Evolutionary conservation across 352 stramenopile genomes (phyloP).

Genomic region (Phytophthora sojae): DNA sequence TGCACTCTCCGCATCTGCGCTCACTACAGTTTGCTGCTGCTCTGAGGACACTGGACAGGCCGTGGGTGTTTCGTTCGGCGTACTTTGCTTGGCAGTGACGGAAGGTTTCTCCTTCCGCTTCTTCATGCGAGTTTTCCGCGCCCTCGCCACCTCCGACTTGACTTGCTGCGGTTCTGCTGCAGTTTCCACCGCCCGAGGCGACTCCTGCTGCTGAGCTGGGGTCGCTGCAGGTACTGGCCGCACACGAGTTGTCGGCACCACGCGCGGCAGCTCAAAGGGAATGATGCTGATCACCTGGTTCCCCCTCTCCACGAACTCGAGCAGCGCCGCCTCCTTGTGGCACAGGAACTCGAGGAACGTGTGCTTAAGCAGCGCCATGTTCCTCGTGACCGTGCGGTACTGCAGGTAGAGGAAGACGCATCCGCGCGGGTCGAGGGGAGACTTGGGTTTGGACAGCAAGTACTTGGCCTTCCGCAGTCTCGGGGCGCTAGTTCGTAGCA

Average conservation of each 20-base stretch:
- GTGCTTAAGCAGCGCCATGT: conserved; percentile 47
- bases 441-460: conserved; percentile 48
- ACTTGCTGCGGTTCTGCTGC: neutral
- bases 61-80: neutral
- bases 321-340: conserved; percentile 33
- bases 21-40: neutral
- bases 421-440: conserved; percentile 8
- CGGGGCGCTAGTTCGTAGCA: conserved; percentile 20
- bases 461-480: conserved; percentile 12
- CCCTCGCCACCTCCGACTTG: neutral
- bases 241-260: neutral
- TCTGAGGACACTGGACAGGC: neutral
- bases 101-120: neutral
- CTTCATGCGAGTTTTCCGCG: neutral
- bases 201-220: neutral
- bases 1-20: neutral
- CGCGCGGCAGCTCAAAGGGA: conserved; percentile 33
- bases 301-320: conserved; percentile 37
- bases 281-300: conserved; percentile 49
- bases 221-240: neutral
- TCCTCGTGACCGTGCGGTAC: conserved; percentile 44
- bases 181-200: neutral
- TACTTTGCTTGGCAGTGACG: neutral
- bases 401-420: conserved; percentile 56
- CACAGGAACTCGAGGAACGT: conserved; percentile 49